Evolutionary conservation across 345 rosid species (phyloP), one percentile per base, ranked within the genome.

Genomic region (Salix arbutifolia): DNA sequence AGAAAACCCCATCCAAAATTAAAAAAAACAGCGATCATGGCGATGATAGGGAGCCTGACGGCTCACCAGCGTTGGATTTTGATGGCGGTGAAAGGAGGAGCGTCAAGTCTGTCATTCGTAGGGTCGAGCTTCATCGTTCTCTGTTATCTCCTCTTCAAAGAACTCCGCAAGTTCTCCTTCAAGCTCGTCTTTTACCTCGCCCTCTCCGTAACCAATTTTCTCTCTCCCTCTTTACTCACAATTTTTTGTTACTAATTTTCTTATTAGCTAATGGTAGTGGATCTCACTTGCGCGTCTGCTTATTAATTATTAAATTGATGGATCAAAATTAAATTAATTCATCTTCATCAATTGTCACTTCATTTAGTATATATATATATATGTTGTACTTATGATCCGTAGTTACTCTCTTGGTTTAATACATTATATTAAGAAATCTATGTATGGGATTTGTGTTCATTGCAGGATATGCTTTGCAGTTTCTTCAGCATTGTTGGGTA

Each of bases 161-260:
- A 95, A 76, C 97, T 95, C 48, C 93, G 96, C 85, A 95, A 95
- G 80, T 90, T 92, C 90, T 95, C 99, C 79, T 93, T 95, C 90
- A 95, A 95, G 90, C 99, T 95, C 84, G 91, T 95, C 84, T 91
- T 92, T 90, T 93, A 87, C 88, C 99, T 95, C 37, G 95, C 97
- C 61, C 91, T 93, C 81, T 89, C 97, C 4, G 98, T 91, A 89
- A 69, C 35, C 76, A 23, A n/a, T 30, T 67, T 31, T 44, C 44
- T 74, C 74, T 4, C 65, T n/a, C n/a, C 18, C 70, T 67, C 46
- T 21, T 23, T 18, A 14, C 40, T 33, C 46, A 42, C 46, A 42
- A 42, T 42, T 2, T 42, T 42, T 42, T 42, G 46, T 42, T 42
- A 42, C 46, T 42, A 42, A 42, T 42, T 42, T 46, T 16, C 52